phyloP scores from a whole-genome alignment of 2,329 filamentous ascomycete species.

The Epichloe glyceriae region DNA sequence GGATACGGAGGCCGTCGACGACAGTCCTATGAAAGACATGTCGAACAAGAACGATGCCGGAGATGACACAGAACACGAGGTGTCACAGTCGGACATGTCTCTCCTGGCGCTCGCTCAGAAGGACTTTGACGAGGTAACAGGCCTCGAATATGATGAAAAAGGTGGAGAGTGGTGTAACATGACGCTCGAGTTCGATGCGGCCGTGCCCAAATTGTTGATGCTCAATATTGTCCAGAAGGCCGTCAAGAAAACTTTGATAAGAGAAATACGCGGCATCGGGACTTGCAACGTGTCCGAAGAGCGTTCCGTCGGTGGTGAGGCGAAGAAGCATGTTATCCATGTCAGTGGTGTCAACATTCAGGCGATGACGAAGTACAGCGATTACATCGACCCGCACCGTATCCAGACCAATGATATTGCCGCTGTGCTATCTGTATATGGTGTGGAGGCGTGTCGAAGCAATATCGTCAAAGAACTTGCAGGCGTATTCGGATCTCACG shows the following conservation, averaged over 20 bases:
- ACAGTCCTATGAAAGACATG: slow-evolving; percentile 29
- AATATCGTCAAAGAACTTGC: slow-evolving; percentile 80
- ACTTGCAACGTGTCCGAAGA: slow-evolving; percentile 56
- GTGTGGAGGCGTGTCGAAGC: slow-evolving; percentile 81
- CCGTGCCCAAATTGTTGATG: slow-evolving; percentile 83
- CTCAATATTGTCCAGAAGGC: slow-evolving; percentile 78
- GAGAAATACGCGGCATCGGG: slow-evolving; percentile 68
- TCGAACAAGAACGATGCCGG: slow-evolving; percentile 20
- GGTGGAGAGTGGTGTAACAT: slow-evolving; percentile 65
- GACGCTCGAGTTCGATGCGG: slow-evolving; percentile 68
- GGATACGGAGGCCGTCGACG: slow-evolving; percentile 35
- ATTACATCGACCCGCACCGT: slow-evolving; percentile 73
- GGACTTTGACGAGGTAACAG: slow-evolving; percentile 52
- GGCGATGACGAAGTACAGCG: slow-evolving; percentile 79
- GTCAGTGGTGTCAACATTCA: slow-evolving; percentile 78
- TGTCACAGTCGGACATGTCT: slow-evolving; percentile 27
- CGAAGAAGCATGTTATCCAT: slow-evolving; percentile 43
- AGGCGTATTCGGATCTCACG: slow-evolving; percentile 78
- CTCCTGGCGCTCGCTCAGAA: slow-evolving; percentile 53
- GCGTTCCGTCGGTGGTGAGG: slow-evolving; percentile 21
- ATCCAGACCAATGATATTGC: slow-evolving; percentile 90
- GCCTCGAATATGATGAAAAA: slow-evolving; percentile 68
- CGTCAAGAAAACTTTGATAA: slow-evolving; percentile 66
- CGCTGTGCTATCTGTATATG: slow-evolving; percentile 72
- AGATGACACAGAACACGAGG: slow-evolving; percentile 24